Percentiles rank a stretch among this genome's conserved stretches.
Conservation (phyloP, 257 asterid genomes). For the Prunella vulgaris region DNA sequence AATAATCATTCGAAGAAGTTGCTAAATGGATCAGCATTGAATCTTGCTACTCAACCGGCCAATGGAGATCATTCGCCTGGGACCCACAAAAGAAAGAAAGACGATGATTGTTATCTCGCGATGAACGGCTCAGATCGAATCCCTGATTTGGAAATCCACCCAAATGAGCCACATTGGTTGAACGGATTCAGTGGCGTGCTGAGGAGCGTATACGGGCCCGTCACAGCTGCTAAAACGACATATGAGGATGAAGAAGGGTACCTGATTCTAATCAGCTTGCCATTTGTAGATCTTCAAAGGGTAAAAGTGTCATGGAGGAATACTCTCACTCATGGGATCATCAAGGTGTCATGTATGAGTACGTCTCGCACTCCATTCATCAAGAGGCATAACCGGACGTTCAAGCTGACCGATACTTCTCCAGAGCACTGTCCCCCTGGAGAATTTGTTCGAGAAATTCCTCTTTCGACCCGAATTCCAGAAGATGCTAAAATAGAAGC, state of each 20-base stretch:
- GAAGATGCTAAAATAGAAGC: constrained; percentile 91
- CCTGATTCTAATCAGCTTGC: constrained; percentile 65
- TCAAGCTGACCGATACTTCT: constrained; percentile 60
- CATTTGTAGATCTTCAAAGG: constrained; percentile 80
- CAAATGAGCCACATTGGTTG: constrained; percentile 62
- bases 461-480: constrained; percentile 80
- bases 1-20: constrained; percentile 50
- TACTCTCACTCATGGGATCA: constrained; percentile 65
- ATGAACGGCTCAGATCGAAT: constrained; percentile 40
- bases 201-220: constrained; percentile 69
- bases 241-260: constrained; percentile 82
- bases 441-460: constrained; percentile 82
- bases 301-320: constrained; percentile 94
- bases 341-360: constrained; percentile 73
- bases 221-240: constrained; percentile 73
- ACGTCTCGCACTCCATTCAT: constrained; percentile 60
- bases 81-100: constrained; percentile 61
- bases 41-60: constrained; percentile 53
- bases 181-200: constrained; percentile 66
- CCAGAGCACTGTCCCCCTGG: constrained; percentile 94
- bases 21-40: constrained; percentile 66
- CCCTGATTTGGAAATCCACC: constrained; percentile 54
- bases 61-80: constrained; percentile 45
- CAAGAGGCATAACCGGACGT: constrained; percentile 78
- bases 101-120: constrained; percentile 47